Percentiles rank a stretch among this genome's conserved stretches.
phyloP scores from a whole-genome alignment of 257 asterid genomes.

The Nicotiana tabacum region DNA sequence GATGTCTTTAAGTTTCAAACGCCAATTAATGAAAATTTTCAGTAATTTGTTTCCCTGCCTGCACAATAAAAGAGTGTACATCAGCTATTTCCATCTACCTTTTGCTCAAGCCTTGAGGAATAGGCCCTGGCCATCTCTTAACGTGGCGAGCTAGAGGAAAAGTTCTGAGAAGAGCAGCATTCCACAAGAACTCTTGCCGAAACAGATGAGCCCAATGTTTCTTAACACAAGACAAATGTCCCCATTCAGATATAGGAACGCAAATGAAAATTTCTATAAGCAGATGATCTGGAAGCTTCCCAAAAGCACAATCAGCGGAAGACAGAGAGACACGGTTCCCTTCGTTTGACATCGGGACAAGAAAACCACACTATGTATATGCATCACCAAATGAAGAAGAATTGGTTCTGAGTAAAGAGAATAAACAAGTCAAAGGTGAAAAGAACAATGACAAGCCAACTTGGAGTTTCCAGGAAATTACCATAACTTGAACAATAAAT shows the following conservation, averaged over 20 bases:
- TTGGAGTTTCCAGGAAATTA: too few relatives aligned
- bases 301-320: conserved; percentile 41
- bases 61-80: background rate
- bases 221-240: conserved; percentile 46
- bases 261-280: conserved; percentile 54
- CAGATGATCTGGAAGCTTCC: conserved; percentile 58
- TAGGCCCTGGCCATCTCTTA: conserved; percentile 76
- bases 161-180: conserved; percentile 53
- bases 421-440: background rate
- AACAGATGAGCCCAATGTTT: conserved; percentile 61
- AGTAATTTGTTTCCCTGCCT: background rate
- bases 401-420: background rate
- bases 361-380: conserved; percentile 10
- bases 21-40: background rate
- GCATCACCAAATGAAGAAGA: background rate
- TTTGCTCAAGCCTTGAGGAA: conserved; percentile 66
- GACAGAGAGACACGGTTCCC: conserved; percentile 20
- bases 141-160: conserved; percentile 52
- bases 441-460: background rate
- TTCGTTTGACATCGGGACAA: conserved; percentile 42
- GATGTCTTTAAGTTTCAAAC: too few relatives aligned
- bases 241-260: conserved; percentile 58
- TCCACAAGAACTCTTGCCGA: conserved; percentile 64
- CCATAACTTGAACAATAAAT: background rate
- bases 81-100: conserved; percentile 25